Conservation (phyloP, 2,329 filamentous ascomycete species). For the Purpureocillium takamizusanense region DNA sequence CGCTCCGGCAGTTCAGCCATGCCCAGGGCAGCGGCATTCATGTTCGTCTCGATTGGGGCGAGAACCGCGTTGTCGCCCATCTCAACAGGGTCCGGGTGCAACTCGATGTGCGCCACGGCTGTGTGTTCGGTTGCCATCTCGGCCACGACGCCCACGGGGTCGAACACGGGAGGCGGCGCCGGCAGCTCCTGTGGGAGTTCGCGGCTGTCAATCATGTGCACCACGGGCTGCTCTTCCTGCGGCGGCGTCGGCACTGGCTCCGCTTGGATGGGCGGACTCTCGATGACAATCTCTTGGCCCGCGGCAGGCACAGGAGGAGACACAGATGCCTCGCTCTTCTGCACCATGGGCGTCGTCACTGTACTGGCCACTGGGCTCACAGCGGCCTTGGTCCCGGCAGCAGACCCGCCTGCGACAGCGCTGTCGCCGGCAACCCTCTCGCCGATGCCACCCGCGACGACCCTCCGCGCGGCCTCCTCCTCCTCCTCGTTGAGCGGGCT, state of each 20-base stretch:
- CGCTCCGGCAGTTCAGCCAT: conserved; percentile 30
- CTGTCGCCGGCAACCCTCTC: conserved; percentile 7
- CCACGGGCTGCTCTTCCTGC: conserved; percentile 4
- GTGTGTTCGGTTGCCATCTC: conserved; percentile 39
- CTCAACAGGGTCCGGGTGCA: conserved; percentile 34
- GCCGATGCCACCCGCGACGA: conserved; percentile 12
- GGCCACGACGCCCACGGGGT: conserved; percentile 35
- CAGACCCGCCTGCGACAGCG: neutral
- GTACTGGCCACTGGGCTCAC: conserved; percentile 20
- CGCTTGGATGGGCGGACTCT: conserved; percentile 7
- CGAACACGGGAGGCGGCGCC: conserved; percentile 15
- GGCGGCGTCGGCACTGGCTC: neutral
- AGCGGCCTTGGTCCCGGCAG: conserved; percentile 8
- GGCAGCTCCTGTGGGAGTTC: conserved; percentile 23
- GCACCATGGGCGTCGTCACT: conserved; percentile 17
- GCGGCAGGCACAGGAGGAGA: neutral
- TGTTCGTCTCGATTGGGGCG: conserved; percentile 23
- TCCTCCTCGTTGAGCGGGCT: conserved; percentile 33
- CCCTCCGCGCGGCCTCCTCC: conserved; percentile 12
- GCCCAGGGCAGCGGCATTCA: conserved; percentile 7
- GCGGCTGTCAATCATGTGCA: conserved; percentile 25
- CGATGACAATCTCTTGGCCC: neutral
- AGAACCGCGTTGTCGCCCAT: conserved; percentile 29
- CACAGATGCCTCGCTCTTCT: conserved; percentile 9
- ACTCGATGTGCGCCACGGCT: conserved; percentile 28